These are phyloP conservation scores for Pilasporangium apinafurcum DNA, from an alignment of 352 stramenopile genomes.

Conservation along the genomic window DNA sequence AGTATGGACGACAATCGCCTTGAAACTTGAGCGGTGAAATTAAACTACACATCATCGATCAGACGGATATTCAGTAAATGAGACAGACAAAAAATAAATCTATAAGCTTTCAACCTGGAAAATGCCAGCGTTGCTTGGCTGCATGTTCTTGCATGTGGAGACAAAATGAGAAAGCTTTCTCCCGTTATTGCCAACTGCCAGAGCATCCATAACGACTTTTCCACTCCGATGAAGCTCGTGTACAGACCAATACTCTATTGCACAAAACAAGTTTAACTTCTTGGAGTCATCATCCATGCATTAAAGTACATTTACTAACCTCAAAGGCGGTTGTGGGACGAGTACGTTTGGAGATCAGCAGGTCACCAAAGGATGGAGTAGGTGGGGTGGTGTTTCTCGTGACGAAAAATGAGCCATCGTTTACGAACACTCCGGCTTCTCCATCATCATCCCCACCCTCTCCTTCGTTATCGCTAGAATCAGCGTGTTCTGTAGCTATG, in stretches of 20 bases:
- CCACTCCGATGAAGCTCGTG: constrained; percentile 75
- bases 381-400: constrained; percentile 23
- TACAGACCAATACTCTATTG: constrained; percentile 71
- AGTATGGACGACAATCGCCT: constrained; percentile 83
- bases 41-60: constrained; percentile 30
- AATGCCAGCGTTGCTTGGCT: constrained; percentile 78
- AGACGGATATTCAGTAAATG: background rate
- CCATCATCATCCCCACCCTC: constrained; percentile 14
- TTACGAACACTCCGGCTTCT: constrained; percentile 20
- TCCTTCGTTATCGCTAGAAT: constrained; percentile 16
- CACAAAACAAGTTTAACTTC: too few relatives aligned
- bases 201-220: constrained; percentile 68
- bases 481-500: too few relatives aligned
- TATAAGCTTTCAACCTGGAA: constrained; percentile 44
- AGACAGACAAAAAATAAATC: too few relatives aligned
- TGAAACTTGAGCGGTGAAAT: constrained; percentile 76
- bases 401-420: constrained; percentile 41
- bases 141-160: constrained; percentile 71
- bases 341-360: constrained; percentile 50
- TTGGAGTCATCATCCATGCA: background rate
- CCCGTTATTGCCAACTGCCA: constrained; percentile 85
- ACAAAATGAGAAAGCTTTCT: constrained; percentile 74
- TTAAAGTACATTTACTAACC: constrained; percentile 10
- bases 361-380: constrained; percentile 63
- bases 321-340: constrained; percentile 53